Evolutionary conservation across 257 asterid species (phyloP).

Genomic region (Solanum paucissectum): DNA sequence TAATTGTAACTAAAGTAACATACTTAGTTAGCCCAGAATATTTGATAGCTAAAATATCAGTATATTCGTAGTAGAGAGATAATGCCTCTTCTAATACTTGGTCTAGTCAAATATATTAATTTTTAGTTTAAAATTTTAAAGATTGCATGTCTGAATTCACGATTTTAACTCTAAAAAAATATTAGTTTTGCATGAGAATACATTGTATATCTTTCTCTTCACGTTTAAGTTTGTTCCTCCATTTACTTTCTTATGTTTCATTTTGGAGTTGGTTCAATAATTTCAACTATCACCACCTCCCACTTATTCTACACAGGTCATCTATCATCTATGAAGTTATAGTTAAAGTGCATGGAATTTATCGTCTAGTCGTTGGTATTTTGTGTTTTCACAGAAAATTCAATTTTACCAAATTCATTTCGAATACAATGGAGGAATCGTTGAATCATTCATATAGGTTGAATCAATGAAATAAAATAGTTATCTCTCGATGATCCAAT

Average conservation of each 20-base stretch:
- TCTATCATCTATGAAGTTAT: neutral
- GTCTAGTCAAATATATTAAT: neutral
- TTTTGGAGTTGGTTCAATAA: neutral
- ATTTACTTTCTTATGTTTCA: neutral
- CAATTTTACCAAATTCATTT: neutral
- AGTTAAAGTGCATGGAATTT: neutral
- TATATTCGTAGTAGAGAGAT: neutral
- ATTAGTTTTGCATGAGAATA: neutral
- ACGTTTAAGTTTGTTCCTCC: neutral
- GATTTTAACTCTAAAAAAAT: neutral
- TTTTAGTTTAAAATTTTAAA: neutral
- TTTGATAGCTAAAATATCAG: neutral
- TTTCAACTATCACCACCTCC: neutral
- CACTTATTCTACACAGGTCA: neutral
- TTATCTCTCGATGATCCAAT: neutral
- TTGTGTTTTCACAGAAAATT: neutral
- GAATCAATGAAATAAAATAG: neutral
- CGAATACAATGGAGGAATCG: neutral
- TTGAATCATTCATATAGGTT: neutral
- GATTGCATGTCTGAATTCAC: neutral
- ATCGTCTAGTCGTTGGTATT: neutral
- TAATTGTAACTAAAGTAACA: neutral
- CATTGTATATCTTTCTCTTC: neutral
- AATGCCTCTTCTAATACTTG: too few species aligned
- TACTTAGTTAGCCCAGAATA: neutral